These are phyloP conservation scores for Psilocybe tampanensis DNA, from an alignment of 768 basidiomycete species.

Conservation along the genomic window DNA sequence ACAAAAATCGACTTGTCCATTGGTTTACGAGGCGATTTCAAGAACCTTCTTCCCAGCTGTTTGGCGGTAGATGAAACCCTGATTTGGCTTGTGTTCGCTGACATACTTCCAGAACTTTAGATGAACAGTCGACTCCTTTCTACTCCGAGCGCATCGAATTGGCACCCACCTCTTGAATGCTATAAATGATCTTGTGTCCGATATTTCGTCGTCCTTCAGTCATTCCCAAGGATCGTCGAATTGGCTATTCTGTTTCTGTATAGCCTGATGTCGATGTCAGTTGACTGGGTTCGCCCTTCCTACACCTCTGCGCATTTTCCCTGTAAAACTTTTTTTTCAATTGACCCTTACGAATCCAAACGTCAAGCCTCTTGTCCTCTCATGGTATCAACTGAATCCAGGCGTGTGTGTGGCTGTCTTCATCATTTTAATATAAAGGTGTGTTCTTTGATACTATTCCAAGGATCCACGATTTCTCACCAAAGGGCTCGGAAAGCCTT, in stretches of 20 bases:
- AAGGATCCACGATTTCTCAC: slow-evolving; percentile 12
- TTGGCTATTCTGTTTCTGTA: slow-evolving; percentile 2
- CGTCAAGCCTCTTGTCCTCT: slow-evolving; percentile 9
- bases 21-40: slow-evolving; percentile 10
- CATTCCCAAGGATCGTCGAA: slow-evolving; percentile 13
- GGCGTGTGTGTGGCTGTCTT: slow-evolving; percentile 17
- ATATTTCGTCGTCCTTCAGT: slow-evolving; percentile 20
- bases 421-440: slow-evolving; percentile 26
- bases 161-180: slow-evolving; percentile 32
- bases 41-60: slow-evolving; percentile 40
- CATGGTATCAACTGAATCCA: slow-evolving; percentile 17
- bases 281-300: slow-evolving; percentile 3
- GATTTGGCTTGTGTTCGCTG: slow-evolving; percentile 46
- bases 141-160: slow-evolving; percentile 23
- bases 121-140: slow-evolving; percentile 36
- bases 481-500: slow-evolving; percentile 12
- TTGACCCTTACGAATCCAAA: slow-evolving; percentile 11
- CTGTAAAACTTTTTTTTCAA: slow-evolving; percentile 1
- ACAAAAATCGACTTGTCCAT: slow-evolving; percentile 21
- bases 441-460: slow-evolving; percentile 15
- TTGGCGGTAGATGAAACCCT: slow-evolving; percentile 46
- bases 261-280: slow-evolving; percentile 13
- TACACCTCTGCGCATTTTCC: background rate
- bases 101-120: slow-evolving; percentile 50
- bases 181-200: slow-evolving; percentile 44